Percentiles rank a stretch among this genome's conserved stretches.
Conservation (phyloP, 176 grass and related monocot species). For the Hyparrhenia diplandra region DNA sequence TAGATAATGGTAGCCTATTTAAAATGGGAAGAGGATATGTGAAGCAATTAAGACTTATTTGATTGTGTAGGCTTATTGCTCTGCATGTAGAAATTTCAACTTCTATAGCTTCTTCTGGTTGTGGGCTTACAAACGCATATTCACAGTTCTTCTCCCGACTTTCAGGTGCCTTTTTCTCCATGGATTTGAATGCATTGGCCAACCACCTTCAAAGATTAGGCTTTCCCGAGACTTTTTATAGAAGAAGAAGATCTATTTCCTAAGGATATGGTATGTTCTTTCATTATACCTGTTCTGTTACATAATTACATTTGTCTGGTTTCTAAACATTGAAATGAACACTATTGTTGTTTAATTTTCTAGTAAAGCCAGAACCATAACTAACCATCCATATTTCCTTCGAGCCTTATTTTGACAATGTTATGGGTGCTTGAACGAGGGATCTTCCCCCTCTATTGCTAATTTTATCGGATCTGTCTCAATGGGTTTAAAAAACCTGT, state of each 20-base stretch:
- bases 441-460: neutral
- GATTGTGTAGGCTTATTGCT: neutral
- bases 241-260: constrained; percentile 69
- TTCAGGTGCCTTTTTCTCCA: constrained; percentile 87
- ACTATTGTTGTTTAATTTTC: neutral
- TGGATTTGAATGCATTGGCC: constrained; percentile 81
- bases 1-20: neutral
- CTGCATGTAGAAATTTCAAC: neutral
- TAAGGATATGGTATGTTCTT: constrained; percentile 55
- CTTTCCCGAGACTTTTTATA: constrained; percentile 75
- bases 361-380: neutral
- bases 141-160: constrained; percentile 3
- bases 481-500: neutral
- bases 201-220: constrained; percentile 73
- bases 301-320: neutral
- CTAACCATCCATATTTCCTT: neutral
- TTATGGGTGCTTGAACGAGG: neutral
- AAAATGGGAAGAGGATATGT: neutral
- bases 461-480: neutral
- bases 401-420: neutral
- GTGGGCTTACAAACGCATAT: neutral
- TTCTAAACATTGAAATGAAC: neutral
- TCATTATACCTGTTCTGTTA: neutral
- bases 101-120: neutral
- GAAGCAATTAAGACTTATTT: neutral